A percentile compares a stretch with the other conserved stretches of the same genome.
These are phyloP conservation scores for Alternaria dauci DNA, from an alignment of 2,329 filamentous ascomycete genomes.

Conservation along the genomic window DNA sequence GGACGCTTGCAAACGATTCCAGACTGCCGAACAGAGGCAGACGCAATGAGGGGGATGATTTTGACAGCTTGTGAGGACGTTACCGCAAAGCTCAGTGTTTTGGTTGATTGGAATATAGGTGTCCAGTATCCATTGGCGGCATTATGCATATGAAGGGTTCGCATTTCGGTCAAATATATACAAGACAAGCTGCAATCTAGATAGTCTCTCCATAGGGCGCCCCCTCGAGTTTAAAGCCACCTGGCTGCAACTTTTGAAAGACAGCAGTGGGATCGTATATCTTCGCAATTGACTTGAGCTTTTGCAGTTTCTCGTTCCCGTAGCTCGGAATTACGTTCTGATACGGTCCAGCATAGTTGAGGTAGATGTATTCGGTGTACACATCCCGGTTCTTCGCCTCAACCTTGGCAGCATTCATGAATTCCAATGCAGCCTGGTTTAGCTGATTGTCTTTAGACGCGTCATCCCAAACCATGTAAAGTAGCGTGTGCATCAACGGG, in stretches of 20 bases:
- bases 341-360: conserved; percentile 58
- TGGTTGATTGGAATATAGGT: not conserved
- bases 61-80: not conserved
- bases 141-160: not conserved
- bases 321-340: conserved; percentile 56
- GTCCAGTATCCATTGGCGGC: not conserved
- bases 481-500: conserved; percentile 24
- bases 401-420: conserved; percentile 19
- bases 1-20: not conserved
- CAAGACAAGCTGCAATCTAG: not conserved
- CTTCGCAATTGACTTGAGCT: conserved; percentile 26
- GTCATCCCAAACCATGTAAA: conserved; percentile 30
- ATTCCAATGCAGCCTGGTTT: conserved; percentile 17
- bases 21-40: not conserved
- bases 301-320: conserved; percentile 47
- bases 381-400: conserved; percentile 24
- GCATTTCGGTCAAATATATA: not conserved
- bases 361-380: conserved; percentile 51
- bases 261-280: conserved; percentile 33
- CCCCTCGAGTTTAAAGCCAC: conserved; percentile 32
- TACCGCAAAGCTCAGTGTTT: not conserved
- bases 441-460: conserved; percentile 26
- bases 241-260: conserved; percentile 33
- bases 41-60: not conserved
- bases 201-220: conserved; percentile 19